Conservation (phyloP, 495 filamentous ascomycete species). For the Aspergillus olivimuriae region DNA sequence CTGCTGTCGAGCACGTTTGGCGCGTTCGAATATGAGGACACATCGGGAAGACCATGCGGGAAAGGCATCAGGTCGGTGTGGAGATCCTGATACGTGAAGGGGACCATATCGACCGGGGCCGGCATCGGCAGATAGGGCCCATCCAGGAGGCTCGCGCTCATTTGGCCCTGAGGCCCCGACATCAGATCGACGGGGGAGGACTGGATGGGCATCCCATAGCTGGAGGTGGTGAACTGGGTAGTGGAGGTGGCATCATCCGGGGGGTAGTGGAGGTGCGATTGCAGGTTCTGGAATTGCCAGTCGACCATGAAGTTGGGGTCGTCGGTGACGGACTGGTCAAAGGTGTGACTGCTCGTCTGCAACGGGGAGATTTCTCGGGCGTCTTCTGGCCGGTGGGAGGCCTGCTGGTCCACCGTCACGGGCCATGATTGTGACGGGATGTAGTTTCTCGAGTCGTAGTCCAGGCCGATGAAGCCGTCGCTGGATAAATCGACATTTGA, state of each 20-base stretch:
- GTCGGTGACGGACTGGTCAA: constrained; percentile 39
- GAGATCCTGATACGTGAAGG: constrained; percentile 71
- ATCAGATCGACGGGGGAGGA: constrained; percentile 65
- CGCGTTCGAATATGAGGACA: constrained; percentile 39
- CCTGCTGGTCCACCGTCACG: constrained; percentile 35
- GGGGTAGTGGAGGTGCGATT: constrained; percentile 41
- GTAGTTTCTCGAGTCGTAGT: constrained; percentile 45
- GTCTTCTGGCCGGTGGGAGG: constrained; percentile 29
- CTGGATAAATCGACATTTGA: constrained; percentile 39
- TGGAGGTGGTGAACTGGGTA: constrained; percentile 39
- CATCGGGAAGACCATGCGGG: constrained; percentile 48
- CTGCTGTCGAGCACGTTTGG: constrained; percentile 55
- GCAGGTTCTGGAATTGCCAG: constrained; percentile 50
- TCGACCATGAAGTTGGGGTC: constrained; percentile 42
- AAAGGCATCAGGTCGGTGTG: constrained; percentile 51
- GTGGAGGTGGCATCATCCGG: constrained; percentile 44
- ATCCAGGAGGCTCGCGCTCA: constrained; percentile 61
- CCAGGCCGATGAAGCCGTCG: constrained; percentile 42
- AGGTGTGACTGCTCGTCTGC: constrained; percentile 43
- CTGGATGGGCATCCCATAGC: constrained; percentile 46
- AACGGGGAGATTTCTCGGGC: constrained; percentile 37
- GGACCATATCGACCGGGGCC: constrained; percentile 57
- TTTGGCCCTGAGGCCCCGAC: constrained; percentile 56
- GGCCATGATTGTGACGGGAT: constrained; percentile 39
- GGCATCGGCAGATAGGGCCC: constrained; percentile 61